Evolutionary conservation across 805 yeast species (phyloP), one percentile per base, ranked within the genome.

Genomic region (Starmerella floricola): DNA sequence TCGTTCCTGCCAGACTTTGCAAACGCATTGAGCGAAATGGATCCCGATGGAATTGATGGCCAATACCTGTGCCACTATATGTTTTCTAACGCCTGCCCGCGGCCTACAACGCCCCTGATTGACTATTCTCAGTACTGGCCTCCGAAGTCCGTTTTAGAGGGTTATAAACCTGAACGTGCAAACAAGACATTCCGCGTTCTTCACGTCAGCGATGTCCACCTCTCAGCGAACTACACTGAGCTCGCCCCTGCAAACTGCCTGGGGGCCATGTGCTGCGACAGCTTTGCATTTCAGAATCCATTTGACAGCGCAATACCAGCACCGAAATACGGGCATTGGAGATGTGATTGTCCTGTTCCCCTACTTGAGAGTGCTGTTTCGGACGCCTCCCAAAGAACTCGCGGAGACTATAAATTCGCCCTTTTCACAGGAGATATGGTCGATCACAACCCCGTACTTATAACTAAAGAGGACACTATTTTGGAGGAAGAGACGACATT

Each of bases 401-500:
- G 64, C 16, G 76, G 70, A 51, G 58, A 64, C 16, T 78, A 70
- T 51, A 78, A 76, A 40, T 78, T 78, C 54, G 68, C 79, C 2
- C 59, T 79, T 30, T 79, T 79, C 65, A 79, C 85, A 4, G 86
- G 86, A 43, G 87, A 79, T 54, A 65, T 78, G 55, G 79, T 78
- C 41, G 85, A 79, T 56, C 87, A 79, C 54, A 74, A 70, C 43
- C 54, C 63, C 11, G 65, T 67, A 36, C 66, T 69, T 53, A 69
- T 70, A 36, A 64, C 71, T 34, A 59, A 56, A 48, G 67, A 73
- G 34, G 63, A 66, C 48, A 71, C 78, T 28, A 58, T 71, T 44
- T 57, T 62, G 24, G 75, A 79, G n/a, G 82, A 78, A 56, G 66
- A 65, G 41, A 56, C 58, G 18, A 58, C 71, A 2, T 66, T 74